phyloP scores from a whole-genome alignment of 2,329 filamentous ascomycete species.

The Trichoderma koningiopsis region DNA sequence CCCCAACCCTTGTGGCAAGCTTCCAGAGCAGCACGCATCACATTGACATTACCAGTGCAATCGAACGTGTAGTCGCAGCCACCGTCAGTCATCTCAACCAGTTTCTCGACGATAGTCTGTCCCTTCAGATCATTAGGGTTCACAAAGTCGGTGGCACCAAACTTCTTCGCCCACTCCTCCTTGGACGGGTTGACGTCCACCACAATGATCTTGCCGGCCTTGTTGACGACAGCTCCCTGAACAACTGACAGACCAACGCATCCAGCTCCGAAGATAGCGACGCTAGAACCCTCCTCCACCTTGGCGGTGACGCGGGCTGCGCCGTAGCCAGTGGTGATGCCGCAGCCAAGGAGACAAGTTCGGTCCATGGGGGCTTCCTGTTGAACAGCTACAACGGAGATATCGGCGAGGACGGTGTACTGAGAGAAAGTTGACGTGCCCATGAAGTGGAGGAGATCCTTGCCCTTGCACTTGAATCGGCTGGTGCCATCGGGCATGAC shows the following conservation, averaged over 20 bases:
- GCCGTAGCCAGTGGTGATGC: slow-evolving; percentile 98
- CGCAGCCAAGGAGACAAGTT: slow-evolving; percentile 93
- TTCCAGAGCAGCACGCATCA: slow-evolving; percentile 94
- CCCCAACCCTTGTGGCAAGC: slow-evolving; percentile 99
- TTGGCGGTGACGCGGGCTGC: slow-evolving; percentile 91
- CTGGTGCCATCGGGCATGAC: slow-evolving; percentile 97
- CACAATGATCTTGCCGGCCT: slow-evolving; percentile 75
- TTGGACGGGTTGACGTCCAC: slow-evolving; percentile 81
- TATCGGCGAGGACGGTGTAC: slow-evolving; percentile 98
- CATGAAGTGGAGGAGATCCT: slow-evolving; percentile 98
- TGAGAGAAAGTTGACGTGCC: slow-evolving; percentile 98
- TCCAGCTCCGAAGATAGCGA: slow-evolving; percentile 92
- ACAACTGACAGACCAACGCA: slow-evolving; percentile 95
- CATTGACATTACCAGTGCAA: slow-evolving; percentile 94
- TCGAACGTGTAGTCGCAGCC: slow-evolving; percentile 99
- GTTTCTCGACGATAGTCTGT: slow-evolving; percentile 85
- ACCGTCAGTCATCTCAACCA: slow-evolving; percentile 97
- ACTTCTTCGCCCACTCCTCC: slow-evolving; percentile 90
- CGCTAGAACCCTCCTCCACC: slow-evolving; percentile 84
- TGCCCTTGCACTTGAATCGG: slow-evolving; percentile 91
- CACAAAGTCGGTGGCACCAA: slow-evolving; percentile 95
- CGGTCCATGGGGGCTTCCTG: slow-evolving; percentile 91
- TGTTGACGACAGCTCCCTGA: slow-evolving; percentile 86
- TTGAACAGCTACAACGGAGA: slow-evolving; percentile 94
- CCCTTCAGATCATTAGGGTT: slow-evolving; percentile 80